Percentiles rank a stretch among this genome's conserved stretches.
Conservation (phyloP, 371 early-diverging fungal genomes). For the Mucor racemosus region DNA sequence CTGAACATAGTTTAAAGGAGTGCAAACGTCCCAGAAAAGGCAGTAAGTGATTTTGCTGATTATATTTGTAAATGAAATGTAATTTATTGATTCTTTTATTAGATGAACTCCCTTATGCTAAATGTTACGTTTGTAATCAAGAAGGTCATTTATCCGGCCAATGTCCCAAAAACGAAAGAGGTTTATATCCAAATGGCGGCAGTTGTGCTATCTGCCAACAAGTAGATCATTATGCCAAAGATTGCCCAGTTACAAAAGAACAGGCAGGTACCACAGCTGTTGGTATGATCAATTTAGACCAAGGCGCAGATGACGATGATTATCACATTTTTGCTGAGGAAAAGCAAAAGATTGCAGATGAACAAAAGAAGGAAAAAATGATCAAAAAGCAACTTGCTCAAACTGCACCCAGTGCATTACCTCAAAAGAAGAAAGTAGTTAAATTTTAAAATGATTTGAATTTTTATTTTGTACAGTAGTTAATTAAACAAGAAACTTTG, state of each 20-base stretch:
- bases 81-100: not conserved
- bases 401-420: not conserved
- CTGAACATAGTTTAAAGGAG: slow-evolving; percentile 78
- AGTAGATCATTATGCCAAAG: slow-evolving; percentile 83
- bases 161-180: slow-evolving; percentile 87
- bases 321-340: slow-evolving; percentile 69
- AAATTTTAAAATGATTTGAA: slow-evolving; percentile 34
- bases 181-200: slow-evolving; percentile 93
- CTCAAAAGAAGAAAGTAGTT: slow-evolving; percentile 27
- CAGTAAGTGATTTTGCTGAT: slow-evolving; percentile 38
- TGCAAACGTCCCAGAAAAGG: slow-evolving; percentile 71
- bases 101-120: slow-evolving; percentile 69
- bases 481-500: slow-evolving; percentile 44
- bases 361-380: slow-evolving; percentile 43
- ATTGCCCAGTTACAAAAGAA: slow-evolving; percentile 76
- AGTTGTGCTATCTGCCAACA: slow-evolving; percentile 86
- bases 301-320: slow-evolving; percentile 87
- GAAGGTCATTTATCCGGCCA: slow-evolving; percentile 83
- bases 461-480: not conserved
- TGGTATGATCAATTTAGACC: slow-evolving; percentile 71
- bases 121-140: slow-evolving; percentile 86
- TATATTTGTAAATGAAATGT: not conserved
- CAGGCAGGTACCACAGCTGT: slow-evolving; percentile 66
- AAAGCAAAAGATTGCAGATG: slow-evolving; percentile 53
- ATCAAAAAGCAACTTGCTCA: slow-evolving; percentile 18